Evolutionary conservation across 306 rosid species (phyloP).

Genomic region (Cercis canadensis): DNA sequence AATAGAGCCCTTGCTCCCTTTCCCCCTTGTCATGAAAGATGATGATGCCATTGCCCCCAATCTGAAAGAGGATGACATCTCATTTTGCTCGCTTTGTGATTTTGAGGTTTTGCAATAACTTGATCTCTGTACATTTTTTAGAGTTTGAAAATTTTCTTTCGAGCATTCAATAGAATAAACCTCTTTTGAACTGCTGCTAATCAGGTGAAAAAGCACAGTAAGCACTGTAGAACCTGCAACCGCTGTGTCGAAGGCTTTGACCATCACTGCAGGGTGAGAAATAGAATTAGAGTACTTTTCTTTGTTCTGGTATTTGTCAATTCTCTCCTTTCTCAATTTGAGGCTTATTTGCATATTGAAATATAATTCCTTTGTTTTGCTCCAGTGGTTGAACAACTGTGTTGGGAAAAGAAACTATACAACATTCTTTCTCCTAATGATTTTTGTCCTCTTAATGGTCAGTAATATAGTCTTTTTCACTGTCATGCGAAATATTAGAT

Average conservation of each 20-base stretch:
- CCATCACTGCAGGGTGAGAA: conserved; percentile 92
- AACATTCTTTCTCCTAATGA: conserved; percentile 86
- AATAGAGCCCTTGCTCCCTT: conserved; percentile 81
- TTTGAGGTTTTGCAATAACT: conserved; percentile 59
- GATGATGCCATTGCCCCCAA: conserved; percentile 72
- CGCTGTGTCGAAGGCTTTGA: conserved; percentile 96
- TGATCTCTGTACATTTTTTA: not conserved
- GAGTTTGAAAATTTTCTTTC: not conserved
- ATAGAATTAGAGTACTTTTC: not conserved
- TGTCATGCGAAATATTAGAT: conserved; percentile 2
- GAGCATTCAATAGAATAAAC: conserved; percentile 4
- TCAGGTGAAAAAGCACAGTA: conserved; percentile 84
- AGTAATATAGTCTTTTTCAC: conserved; percentile 30
- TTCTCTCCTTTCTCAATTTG: not conserved
- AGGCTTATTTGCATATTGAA: conserved; percentile 12
- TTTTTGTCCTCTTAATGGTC: conserved; percentile 76
- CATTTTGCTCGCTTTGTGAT: conserved; percentile 85
- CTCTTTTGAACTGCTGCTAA: not conserved
- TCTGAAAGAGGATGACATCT: conserved; percentile 69
- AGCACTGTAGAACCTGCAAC: conserved; percentile 95
- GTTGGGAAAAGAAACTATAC: conserved; percentile 91
- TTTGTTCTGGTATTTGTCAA: conserved; percentile 8
- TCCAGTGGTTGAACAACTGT: conserved; percentile 97
- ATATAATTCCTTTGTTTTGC: conserved; percentile 6
- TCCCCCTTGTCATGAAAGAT: conserved; percentile 74